These are phyloP conservation scores for Geotrichum aggregatum DNA, from an alignment of 1,139 yeast species.

Conservation along the genomic window DNA sequence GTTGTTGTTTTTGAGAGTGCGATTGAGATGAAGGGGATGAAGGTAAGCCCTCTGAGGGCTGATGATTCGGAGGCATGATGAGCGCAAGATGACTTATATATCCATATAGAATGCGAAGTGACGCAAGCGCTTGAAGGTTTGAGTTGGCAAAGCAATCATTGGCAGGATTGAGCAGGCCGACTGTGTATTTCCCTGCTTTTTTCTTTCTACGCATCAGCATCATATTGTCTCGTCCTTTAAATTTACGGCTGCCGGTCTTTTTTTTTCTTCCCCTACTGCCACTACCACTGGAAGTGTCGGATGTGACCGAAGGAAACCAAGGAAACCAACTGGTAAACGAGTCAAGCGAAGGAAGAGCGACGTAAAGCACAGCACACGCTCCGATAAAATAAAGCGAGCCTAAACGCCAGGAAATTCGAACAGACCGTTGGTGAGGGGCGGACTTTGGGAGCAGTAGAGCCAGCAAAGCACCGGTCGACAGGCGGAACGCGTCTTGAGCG, in stretches of 20 bases:
- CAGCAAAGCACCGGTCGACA: not conserved
- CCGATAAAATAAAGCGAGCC: not conserved
- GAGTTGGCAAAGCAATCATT: slow-evolving; percentile 93
- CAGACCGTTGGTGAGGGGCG: not conserved
- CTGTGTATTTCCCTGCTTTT: slow-evolving; percentile 70
- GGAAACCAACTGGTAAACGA: not conserved
- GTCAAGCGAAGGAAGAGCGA: not conserved
- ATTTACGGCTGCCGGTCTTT: not conserved
- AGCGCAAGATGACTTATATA: slow-evolving; percentile 46
- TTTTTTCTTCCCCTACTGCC: not conserved
- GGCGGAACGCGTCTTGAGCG: not conserved
- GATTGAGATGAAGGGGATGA: slow-evolving; percentile 21
- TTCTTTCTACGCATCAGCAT: slow-evolving; percentile 29
- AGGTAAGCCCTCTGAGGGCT: no score
- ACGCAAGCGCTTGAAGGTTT: slow-evolving; percentile 78
- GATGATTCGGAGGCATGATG: slow-evolving; percentile 38
- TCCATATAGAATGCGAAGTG: slow-evolving; percentile 58
- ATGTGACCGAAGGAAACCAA: no score
- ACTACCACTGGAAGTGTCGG: not conserved
- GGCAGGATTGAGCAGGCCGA: slow-evolving; percentile 75
- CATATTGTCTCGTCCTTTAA: slow-evolving; percentile 6
- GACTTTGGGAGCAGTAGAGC: not conserved
- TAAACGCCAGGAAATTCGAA: not conserved
- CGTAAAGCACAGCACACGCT: not conserved
- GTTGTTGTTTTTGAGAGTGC: not conserved